These are phyloP conservation scores for Fusarium sp. DNA, from an alignment of 2,329 filamentous ascomycete species.

Conservation along the genomic window DNA sequence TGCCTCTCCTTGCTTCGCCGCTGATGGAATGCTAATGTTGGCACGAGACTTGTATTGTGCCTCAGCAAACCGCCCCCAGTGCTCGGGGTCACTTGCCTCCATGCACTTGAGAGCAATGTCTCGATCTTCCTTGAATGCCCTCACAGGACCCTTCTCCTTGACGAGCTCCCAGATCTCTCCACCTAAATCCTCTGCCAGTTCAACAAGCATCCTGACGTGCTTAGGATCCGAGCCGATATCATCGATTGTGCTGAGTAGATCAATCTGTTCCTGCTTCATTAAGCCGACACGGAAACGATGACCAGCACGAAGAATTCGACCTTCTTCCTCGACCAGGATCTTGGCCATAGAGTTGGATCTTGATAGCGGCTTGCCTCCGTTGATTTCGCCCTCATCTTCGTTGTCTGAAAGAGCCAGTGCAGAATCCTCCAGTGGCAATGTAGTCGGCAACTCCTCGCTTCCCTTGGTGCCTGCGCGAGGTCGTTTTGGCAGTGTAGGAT, in stretches of 20 bases:
- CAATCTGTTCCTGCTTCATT: slow-evolving; percentile 62
- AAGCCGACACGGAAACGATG: slow-evolving; percentile 67
- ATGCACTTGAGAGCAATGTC: slow-evolving; percentile 61
- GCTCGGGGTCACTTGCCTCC: slow-evolving; percentile 71
- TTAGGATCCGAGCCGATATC: slow-evolving; percentile 63
- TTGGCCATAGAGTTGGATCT: slow-evolving; percentile 66
- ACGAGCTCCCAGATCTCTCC: slow-evolving; percentile 68
- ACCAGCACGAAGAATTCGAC: slow-evolving; percentile 64
- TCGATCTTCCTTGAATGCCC: slow-evolving; percentile 69
- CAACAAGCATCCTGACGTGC: slow-evolving; percentile 65
- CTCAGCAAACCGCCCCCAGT: slow-evolving; percentile 73
- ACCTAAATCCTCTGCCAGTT: slow-evolving; percentile 71
- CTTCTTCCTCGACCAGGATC: slow-evolving; percentile 67
- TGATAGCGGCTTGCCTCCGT: slow-evolving; percentile 55
- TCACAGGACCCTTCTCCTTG: slow-evolving; percentile 68
- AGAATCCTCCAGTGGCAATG: slow-evolving; percentile 49
- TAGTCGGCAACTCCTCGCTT: slow-evolving; percentile 36
- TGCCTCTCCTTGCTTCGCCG: slow-evolving; percentile 41
- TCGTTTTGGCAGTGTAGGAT: slow-evolving; percentile 26
- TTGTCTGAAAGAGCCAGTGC: slow-evolving; percentile 56
- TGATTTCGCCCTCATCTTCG: slow-evolving; percentile 61
- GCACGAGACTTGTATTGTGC: slow-evolving; percentile 68
- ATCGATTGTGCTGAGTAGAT: slow-evolving; percentile 60
- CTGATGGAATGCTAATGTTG: slow-evolving; percentile 56
- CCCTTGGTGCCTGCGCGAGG: slow-evolving; percentile 25